phyloP scores from a whole-genome alignment of 768 basidiomycete species.

The Mycena galopus region DNA sequence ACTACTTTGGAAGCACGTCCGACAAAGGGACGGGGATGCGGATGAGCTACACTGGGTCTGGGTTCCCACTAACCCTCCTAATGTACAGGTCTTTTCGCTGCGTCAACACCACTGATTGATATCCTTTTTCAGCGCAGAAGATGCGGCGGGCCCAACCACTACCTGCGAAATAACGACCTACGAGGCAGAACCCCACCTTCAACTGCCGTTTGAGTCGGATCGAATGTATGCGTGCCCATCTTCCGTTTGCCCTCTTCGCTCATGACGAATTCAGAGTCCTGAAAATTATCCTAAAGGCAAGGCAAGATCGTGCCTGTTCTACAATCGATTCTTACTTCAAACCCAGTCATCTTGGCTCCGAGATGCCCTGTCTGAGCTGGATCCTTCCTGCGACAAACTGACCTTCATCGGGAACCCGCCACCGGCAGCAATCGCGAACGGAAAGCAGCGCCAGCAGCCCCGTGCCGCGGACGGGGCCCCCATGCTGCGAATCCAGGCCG shows the following conservation, averaged over 20 bases:
- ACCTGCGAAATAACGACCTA: slow-evolving; percentile 90
- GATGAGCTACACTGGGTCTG: slow-evolving; percentile 83
- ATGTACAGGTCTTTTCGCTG: slow-evolving; percentile 65
- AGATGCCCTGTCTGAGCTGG: slow-evolving; percentile 92
- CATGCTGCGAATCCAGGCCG: slow-evolving; percentile 84
- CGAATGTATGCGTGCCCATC: slow-evolving; percentile 61
- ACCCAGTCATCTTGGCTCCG: slow-evolving; percentile 91
- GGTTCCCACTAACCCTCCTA: slow-evolving; percentile 81
- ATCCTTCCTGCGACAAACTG: slow-evolving; percentile 88
- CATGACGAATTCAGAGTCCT: slow-evolving; percentile 62
- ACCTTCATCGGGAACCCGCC: slow-evolving; percentile 86
- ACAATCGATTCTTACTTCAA: not conserved
- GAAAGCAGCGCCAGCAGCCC: slow-evolving; percentile 43
- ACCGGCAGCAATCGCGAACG: slow-evolving; percentile 38
- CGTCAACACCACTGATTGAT: slow-evolving; percentile 4
- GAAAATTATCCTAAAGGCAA: slow-evolving; percentile 88
- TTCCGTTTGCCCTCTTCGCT: not conserved
- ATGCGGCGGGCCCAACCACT: slow-evolving; percentile 84
- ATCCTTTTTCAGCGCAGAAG: slow-evolving; percentile 69
- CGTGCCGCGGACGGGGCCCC: slow-evolving; percentile 55
- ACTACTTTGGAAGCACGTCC: slow-evolving; percentile 64
- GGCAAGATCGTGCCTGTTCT: slow-evolving; percentile 22
- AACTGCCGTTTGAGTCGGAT: slow-evolving; percentile 82
- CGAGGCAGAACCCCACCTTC: slow-evolving; percentile 84
- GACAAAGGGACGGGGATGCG: slow-evolving; percentile 88